Evolutionary conservation across 169 alveolate genomes (phyloP).

Genomic region (Babesia ovata): DNA sequence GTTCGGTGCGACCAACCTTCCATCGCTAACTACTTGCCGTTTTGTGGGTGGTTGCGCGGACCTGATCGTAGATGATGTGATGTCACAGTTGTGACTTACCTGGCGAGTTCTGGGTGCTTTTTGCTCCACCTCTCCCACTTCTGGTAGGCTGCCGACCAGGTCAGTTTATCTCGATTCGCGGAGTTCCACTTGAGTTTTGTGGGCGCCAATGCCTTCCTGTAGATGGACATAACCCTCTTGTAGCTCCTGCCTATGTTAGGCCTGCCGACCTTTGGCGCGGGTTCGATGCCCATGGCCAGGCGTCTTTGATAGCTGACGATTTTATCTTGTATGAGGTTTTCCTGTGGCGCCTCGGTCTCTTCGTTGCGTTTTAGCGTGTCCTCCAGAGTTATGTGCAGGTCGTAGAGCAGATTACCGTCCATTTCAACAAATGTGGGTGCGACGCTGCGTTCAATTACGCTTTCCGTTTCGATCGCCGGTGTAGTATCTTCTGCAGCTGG

Average conservation of each 20-base stretch:
- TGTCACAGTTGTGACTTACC: conserved; percentile 4
- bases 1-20: not conserved
- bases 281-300: not conserved
- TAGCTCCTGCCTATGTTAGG: conserved; percentile 59
- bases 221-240: conserved; percentile 53
- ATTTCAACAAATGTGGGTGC: conserved; percentile 13
- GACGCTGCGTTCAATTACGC: not conserved
- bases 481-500: not conserved
- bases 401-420: conserved; percentile 17
- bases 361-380: conserved; percentile 26
- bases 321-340: conserved; percentile 47
- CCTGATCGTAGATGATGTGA: not conserved
- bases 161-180: conserved; percentile 13
- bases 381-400: conserved; percentile 12
- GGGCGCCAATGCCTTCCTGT: conserved; percentile 6
- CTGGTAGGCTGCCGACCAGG: conserved; percentile 46
- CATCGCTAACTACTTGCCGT: conserved; percentile 1
- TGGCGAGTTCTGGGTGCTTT: conserved; percentile 52
- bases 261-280: conserved; percentile 2
- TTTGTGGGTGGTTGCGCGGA: not conserved
- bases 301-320: conserved; percentile 34
- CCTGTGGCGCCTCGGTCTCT: conserved; percentile 1
- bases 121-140: conserved; percentile 57
- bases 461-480: not conserved
- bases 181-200: conserved; percentile 11